Evolutionary conservation across 2,329 filamentous ascomycete species (phyloP).

Genomic region (Cladobotryum protrusum): DNA sequence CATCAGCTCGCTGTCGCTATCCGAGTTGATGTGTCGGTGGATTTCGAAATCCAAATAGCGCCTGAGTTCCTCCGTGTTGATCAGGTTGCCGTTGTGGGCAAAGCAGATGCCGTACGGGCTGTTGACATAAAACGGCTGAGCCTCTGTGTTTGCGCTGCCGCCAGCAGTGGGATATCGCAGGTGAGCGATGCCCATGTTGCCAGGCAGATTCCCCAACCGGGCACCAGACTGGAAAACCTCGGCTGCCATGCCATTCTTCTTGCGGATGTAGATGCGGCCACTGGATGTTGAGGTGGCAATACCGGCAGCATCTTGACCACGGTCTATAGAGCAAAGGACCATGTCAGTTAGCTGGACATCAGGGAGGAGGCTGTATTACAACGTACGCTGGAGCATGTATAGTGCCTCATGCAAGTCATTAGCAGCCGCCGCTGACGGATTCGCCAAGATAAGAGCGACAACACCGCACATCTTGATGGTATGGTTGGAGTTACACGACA

Average conservation of each 20-base stretch:
- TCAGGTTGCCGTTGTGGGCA: conserved; percentile 82
- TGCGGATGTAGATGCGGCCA: background rate
- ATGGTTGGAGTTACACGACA: too few relatives aligned
- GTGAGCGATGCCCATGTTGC: conserved; percentile 53
- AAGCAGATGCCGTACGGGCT: conserved; percentile 76
- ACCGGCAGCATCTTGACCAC: background rate
- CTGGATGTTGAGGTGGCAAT: background rate
- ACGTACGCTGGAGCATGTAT: too few relatives aligned
- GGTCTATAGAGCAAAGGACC: background rate
- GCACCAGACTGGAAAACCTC: background rate
- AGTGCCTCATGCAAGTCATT: too few relatives aligned
- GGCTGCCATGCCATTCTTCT: background rate
- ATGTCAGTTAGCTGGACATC: too few relatives aligned
- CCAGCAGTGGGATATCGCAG: conserved; percentile 86
- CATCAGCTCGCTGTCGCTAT: conserved; percentile 68
- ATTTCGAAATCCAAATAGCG: conserved; percentile 69
- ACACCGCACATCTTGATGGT: too few relatives aligned
- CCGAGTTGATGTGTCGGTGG: conserved; percentile 83
- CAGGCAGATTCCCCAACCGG: background rate
- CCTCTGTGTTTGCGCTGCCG: conserved; percentile 63
- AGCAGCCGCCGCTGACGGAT: too few relatives aligned
- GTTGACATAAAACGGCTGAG: conserved; percentile 87
- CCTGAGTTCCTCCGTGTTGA: conserved; percentile 66
- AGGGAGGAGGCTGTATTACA: too few relatives aligned
- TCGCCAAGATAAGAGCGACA: too few relatives aligned